Evolutionary conservation across 495 filamentous ascomycete species (phyloP), one percentile per base, ranked within the genome.

Genomic region (Annulohypoxylon stygium): DNA sequence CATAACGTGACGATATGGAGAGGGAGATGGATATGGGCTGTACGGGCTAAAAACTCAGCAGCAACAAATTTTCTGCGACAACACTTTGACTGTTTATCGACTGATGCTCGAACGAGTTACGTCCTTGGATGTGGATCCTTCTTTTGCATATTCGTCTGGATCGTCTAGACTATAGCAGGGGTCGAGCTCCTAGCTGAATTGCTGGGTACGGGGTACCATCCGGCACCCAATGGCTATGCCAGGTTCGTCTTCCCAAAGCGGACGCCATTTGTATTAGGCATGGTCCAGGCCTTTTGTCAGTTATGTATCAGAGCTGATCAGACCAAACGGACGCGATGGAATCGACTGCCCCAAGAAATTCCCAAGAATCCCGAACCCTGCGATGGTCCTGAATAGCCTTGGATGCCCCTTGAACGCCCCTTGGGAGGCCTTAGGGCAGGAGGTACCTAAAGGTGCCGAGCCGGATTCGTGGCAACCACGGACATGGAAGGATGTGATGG

Each of bases 101-200:
- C 72, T 75, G 72, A 75, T 71, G 47, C 72, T 75, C 72, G 72
- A 65, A 75, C 47, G 72, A 43, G 34, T 43, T 34, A 3, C 20
- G 54, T 75, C 43, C 14, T 60, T 51, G 20, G 16, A 60, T 59
- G 61, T 64, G 63, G 67, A 50, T 58, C 67, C 11, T 63, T 43
- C n/a, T 63, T 63, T 20, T 34, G 37, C 14, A 48, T 58, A 20
- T 45, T 45, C 41, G 36, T 66, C 69, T 65, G 59, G 70, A 58
- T 39, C 41, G 16, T 5, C 34, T 18, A 33, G 20, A 14, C 20
- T 25, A 69, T 58, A 61, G 48, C 71, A 74, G 71, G 71, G 71
- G 36, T 69, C 9, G 39, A 66, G 33, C 45, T 57, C 50, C 65
- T 58, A 48, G 66, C 53, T 57, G 59, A 20, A 59, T 18, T 65